Base-by-base conservation (phyloP, 768 basidiomycete genomes). In the Coprinopsis marcescibilis region DNA sequence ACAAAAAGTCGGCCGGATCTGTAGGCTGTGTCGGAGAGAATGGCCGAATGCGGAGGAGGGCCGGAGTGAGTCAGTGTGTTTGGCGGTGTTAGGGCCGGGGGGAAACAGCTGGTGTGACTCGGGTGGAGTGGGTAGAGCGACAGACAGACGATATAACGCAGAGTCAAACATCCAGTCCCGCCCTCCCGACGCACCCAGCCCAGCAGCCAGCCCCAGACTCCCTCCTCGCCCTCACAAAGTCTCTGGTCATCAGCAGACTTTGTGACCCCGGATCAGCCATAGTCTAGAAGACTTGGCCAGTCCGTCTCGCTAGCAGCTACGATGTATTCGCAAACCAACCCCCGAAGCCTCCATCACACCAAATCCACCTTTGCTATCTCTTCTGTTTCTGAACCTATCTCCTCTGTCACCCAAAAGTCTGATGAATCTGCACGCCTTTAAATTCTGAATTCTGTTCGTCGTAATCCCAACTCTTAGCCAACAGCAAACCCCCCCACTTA, bases 401-500 rank as follows among this genome's bases (percentile, higher is more conserved):
- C 42, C 32, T 6, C 23, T 20, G 41, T 15, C 23, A 15, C 44
- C 32, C 42, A 41, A 34, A 36, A 49, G 43, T 38, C 36, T 33
- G 35, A 43, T 36, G 48, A 41, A 4, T 17, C 34, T 38, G 45
- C 36, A 34, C 35, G 39, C 38, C 41, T 20, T 40, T 14, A 13
- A 21, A 33, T 36, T 49, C 26, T 49, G 39, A 49, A 49, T 29
- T 25, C 20, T 23, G 13, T 11, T 27, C 27, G 26, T 19, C 24
- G 52, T 57, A 65, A 63, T 61, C 61, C 51, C 54, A 47, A 42
- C 59, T 60, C 61, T n/a, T n/a, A n/a, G n/a, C n/a, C n/a, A n/a
- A n/a, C n/a, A n/a, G 39, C 52, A 49, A 32, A 24, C 52, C 52
- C 60, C 60, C 58, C 57, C 50, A 50, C 53, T 50, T 37, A 52